Percentiles rank a stretch among this genome's conserved stretches.
These are phyloP conservation scores for Vicia sativa DNA, from an alignment of 306 rosid species.

Conservation along the genomic window DNA sequence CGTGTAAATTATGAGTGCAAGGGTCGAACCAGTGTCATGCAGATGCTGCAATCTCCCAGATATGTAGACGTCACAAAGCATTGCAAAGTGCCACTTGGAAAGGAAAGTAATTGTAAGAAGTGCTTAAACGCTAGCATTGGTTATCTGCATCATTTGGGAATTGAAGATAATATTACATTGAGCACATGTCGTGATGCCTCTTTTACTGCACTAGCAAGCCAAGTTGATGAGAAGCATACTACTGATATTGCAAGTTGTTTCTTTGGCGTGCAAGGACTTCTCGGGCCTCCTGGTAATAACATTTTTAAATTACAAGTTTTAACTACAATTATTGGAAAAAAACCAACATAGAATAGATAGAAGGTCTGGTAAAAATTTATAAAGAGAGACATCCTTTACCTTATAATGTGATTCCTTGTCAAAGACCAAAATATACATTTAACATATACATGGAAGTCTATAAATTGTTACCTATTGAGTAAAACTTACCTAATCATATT, in stretches of 20 bases:
- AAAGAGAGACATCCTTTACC: too few species aligned
- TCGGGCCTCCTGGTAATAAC: constrained; percentile 58
- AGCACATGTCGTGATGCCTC: constrained; percentile 95
- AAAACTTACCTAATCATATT: constrained; percentile 26
- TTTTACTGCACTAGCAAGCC: constrained; percentile 82
- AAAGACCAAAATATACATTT: constrained; percentile 13
- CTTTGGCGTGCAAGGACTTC: constrained; percentile 87
- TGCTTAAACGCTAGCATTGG: constrained; percentile 80
- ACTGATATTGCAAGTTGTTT: constrained; percentile 84
- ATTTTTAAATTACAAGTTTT: constrained; percentile 1
- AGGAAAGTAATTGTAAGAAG: constrained; percentile 70
- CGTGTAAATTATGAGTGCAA: constrained; percentile 79
- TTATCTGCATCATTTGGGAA: constrained; percentile 75
- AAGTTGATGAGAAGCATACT: constrained; percentile 60
- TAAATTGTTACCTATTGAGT: constrained; percentile 11
- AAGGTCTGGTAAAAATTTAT: too few species aligned
- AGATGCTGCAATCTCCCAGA: constrained; percentile 84
- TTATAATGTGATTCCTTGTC: background rate
- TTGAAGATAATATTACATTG: constrained; percentile 70
- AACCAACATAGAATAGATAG: too few species aligned
- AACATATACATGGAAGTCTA: constrained; percentile 4
- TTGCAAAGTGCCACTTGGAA: constrained; percentile 69
- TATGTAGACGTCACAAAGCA: constrained; percentile 61
- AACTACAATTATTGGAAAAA: background rate
- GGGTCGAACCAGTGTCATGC: constrained; percentile 74